phyloP scores from a whole-genome alignment of 1,284 basidiomycete species.

The Boletus semigastroideus region DNA sequence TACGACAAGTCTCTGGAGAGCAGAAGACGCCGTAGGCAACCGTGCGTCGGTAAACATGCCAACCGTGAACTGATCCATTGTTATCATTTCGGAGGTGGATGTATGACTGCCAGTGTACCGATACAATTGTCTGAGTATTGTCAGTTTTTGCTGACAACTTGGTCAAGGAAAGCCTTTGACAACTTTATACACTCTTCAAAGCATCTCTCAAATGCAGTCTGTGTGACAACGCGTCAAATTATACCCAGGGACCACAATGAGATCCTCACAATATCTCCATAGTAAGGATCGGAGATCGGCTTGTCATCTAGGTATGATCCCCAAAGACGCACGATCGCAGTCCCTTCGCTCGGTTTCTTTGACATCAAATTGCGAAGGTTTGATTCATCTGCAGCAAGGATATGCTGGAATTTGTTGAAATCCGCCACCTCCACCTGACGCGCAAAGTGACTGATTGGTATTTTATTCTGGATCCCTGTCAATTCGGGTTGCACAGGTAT shows the following conservation, averaged over 20 bases:
- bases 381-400: conserved; percentile 67
- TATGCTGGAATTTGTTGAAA: conserved; percentile 65
- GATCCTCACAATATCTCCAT: conserved; percentile 57
- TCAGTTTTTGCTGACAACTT: conserved; percentile 42
- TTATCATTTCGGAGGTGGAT: conserved; percentile 1
- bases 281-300: conserved; percentile 73
- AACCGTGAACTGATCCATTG: conserved; percentile 40
- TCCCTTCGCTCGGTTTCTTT: conserved; percentile 51
- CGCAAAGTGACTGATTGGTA: conserved; percentile 60
- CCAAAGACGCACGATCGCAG: conserved; percentile 65
- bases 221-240: not conserved
- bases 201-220: conserved; percentile 55
- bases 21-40: conserved; percentile 76
- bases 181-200: conserved; percentile 64
- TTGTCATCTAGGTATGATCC: conserved; percentile 70
- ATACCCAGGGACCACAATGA: not conserved
- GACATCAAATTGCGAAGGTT: conserved; percentile 60
- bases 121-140: conserved; percentile 2
- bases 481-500: not conserved
- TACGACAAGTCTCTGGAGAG: conserved; percentile 79
- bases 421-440: conserved; percentile 59
- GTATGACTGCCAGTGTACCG: conserved; percentile 1
- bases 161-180: conserved; percentile 75
- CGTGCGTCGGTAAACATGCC: conserved; percentile 84
- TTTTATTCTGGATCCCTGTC: conserved; percentile 44